Conservation (phyloP, 2,329 filamentous ascomycete genomes). For the Phaeoacremonium minimum region DNA sequence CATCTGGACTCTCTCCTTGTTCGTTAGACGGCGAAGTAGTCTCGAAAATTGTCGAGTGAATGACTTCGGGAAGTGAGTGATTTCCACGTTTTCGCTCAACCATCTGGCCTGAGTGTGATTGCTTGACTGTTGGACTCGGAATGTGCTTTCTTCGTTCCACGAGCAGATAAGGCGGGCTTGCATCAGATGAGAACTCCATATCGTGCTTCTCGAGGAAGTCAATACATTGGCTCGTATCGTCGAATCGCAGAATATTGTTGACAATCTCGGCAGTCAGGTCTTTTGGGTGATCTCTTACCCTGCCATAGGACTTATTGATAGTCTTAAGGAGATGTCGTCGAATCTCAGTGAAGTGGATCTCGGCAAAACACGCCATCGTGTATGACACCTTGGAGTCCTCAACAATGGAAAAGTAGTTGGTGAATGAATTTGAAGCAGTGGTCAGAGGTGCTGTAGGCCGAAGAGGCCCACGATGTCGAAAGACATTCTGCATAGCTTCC, state of each 20-base stretch:
- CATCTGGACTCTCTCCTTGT: slow-evolving; percentile 10
- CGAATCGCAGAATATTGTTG: slow-evolving; percentile 60
- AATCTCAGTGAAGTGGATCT: slow-evolving; percentile 61
- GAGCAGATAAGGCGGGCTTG: slow-evolving; percentile 32
- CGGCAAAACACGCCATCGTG: slow-evolving; percentile 66
- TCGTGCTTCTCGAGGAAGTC: slow-evolving; percentile 58
- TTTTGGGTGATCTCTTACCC: slow-evolving; percentile 52
- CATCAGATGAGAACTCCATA: slow-evolving; percentile 42
- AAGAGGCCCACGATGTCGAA: slow-evolving; percentile 53
- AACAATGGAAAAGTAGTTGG: slow-evolving; percentile 57
- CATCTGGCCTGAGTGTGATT: slow-evolving; percentile 50
- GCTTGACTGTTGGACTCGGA: slow-evolving; percentile 45
- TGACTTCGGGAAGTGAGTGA: slow-evolving; percentile 47
- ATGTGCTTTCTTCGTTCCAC: slow-evolving; percentile 38
- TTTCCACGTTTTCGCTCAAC: slow-evolving; percentile 57
- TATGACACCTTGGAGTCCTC: slow-evolving; percentile 55
- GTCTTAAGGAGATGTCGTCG: slow-evolving; percentile 54
- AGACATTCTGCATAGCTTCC: slow-evolving; percentile 55
- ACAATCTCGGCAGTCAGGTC: slow-evolving; percentile 55
- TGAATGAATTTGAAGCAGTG: slow-evolving; percentile 42
- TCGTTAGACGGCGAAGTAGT: slow-evolving; percentile 15
- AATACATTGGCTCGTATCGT: slow-evolving; percentile 62
- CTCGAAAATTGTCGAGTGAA: slow-evolving; percentile 51
- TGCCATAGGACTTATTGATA: slow-evolving; percentile 49
- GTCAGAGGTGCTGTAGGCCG: slow-evolving; percentile 43